These are phyloP conservation scores for Pseudisothecium myosuroides DNA, from an alignment of 225 moss, liverwort and hornwort genomes.

Conservation along the genomic window DNA sequence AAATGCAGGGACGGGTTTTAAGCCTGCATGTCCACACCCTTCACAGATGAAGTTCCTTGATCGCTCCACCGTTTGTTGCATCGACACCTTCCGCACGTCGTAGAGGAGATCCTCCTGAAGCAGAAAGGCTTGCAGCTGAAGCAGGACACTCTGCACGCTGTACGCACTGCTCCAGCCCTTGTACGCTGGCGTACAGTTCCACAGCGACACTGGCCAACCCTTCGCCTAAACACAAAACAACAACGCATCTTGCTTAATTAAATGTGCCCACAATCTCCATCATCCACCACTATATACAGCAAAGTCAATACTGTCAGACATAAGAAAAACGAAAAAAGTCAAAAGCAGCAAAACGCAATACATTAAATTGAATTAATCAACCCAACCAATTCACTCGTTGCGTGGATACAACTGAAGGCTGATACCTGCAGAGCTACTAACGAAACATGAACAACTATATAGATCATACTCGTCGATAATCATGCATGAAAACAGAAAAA, in stretches of 20 bases:
- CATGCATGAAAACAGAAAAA: background rate
- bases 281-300: background rate
- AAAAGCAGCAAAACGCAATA: background rate
- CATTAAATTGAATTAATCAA: background rate
- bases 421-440: background rate
- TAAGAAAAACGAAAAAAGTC: background rate
- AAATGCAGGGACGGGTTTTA: background rate
- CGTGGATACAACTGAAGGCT: background rate
- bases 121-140: background rate
- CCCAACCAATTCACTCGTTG: background rate
- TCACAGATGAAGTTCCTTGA: background rate
- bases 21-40: background rate
- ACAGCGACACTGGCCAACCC: background rate
- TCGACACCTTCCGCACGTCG: background rate
- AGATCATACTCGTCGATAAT: background rate
- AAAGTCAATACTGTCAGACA: background rate
- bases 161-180: slow-evolving; percentile 3
- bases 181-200: background rate
- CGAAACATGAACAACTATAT: background rate
- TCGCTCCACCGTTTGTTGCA: background rate
- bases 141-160: background rate
- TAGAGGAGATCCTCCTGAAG: background rate
- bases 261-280: background rate
- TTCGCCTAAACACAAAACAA: background rate
- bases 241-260: background rate